Evolutionary conservation across 2,329 filamentous ascomycete genomes (phyloP).

Genomic region (Botrytis pseudocinerea): DNA sequence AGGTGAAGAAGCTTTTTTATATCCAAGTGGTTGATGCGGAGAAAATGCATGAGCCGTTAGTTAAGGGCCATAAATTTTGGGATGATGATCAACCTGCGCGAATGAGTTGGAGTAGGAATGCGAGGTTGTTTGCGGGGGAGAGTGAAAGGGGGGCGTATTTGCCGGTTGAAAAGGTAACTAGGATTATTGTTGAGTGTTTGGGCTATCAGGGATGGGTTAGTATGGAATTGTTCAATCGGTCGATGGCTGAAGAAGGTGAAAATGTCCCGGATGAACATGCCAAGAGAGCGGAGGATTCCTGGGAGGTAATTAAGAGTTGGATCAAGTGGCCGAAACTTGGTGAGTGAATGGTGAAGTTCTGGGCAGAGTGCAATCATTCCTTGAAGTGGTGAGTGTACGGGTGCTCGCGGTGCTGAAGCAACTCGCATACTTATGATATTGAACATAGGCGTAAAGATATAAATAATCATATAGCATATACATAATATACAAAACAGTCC

Average conservation of each 20-base stretch:
- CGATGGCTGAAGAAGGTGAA: slow-evolving; percentile 48
- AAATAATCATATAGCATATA: background rate
- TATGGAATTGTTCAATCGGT: slow-evolving; percentile 59
- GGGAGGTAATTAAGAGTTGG: slow-evolving; percentile 40
- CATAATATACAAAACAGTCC: background rate
- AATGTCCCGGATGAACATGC: slow-evolving; percentile 54
- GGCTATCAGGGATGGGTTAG: slow-evolving; percentile 60
- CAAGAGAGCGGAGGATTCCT: slow-evolving; percentile 50
- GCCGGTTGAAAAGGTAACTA: slow-evolving; percentile 53
- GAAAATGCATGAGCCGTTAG: slow-evolving; percentile 57
- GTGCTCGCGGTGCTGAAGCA: background rate
- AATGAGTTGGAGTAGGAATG: slow-evolving; percentile 80
- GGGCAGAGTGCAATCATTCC: background rate
- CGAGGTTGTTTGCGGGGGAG: slow-evolving; percentile 67
- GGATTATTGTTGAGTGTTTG: slow-evolving; percentile 51
- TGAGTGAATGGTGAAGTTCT: background rate
- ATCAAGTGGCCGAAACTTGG: slow-evolving; percentile 22
- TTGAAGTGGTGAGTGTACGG: background rate
- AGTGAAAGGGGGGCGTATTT: slow-evolving; percentile 54
- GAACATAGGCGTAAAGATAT: background rate
- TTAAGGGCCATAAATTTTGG: slow-evolving; percentile 57
- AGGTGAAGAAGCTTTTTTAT: slow-evolving; percentile 68
- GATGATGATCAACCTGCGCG: slow-evolving; percentile 56
- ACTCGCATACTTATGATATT: background rate
- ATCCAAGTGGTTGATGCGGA: slow-evolving; percentile 77